These are phyloP conservation scores for Flaveria brownii DNA, from an alignment of 129 eudicot species.

Conservation along the genomic window DNA sequence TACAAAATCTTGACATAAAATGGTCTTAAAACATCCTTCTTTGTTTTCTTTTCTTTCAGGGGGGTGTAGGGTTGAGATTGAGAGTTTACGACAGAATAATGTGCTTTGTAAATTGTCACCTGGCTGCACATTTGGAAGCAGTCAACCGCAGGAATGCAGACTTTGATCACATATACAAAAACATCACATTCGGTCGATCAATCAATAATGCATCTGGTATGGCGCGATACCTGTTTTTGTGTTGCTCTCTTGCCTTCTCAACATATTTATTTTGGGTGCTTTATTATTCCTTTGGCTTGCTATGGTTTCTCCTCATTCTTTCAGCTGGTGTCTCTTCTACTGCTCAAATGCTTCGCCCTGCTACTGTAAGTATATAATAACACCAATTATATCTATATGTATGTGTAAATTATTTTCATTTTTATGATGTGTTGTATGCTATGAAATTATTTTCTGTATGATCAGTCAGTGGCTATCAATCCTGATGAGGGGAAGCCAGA, in stretches of 20 bases:
- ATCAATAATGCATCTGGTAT: slow-evolving; percentile 85
- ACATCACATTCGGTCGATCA: slow-evolving; percentile 65
- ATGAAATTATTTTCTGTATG: not conserved
- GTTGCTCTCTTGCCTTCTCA: slow-evolving; percentile 70
- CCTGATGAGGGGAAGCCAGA: slow-evolving; percentile 89
- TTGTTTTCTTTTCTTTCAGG: slow-evolving; percentile 44
- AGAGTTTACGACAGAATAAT: slow-evolving; percentile 90
- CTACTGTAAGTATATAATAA: slow-evolving; percentile 52
- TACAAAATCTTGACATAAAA: not conserved
- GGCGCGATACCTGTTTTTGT: slow-evolving; percentile 69
- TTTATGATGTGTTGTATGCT: not conserved
- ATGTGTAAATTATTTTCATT: not conserved
- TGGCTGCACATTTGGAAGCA: slow-evolving; percentile 99
- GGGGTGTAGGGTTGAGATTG: slow-evolving; percentile 95
- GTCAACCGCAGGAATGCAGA: slow-evolving; percentile 87
- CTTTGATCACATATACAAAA: slow-evolving; percentile 82
- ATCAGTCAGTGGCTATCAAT: slow-evolving; percentile 52
- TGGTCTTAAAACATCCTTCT: not conserved
- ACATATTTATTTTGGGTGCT: slow-evolving; percentile 75
- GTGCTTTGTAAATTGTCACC: slow-evolving; percentile 88
- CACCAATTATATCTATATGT: not conserved
- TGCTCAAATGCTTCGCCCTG: slow-evolving; percentile 69
- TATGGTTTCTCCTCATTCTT: slow-evolving; percentile 63
- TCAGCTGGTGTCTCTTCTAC: slow-evolving; percentile 84
- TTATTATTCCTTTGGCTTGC: slow-evolving; percentile 72